Conservation (phyloP, 495 filamentous ascomycete species). For the Penicillium diatomitis region DNA sequence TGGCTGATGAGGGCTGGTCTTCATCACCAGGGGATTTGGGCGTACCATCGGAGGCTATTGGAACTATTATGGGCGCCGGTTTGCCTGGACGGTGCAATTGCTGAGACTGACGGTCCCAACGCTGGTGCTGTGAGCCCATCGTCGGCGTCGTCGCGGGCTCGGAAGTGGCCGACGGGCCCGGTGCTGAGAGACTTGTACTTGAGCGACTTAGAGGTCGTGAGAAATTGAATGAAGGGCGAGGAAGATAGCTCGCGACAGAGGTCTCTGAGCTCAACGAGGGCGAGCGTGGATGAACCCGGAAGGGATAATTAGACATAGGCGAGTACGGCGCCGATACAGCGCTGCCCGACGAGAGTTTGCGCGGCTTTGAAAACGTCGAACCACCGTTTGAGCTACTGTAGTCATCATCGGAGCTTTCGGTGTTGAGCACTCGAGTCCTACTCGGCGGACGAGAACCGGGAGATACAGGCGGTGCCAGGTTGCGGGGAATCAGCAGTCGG, state of each 20-base stretch:
- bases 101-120: constrained; percentile 3
- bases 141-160: constrained; percentile 7
- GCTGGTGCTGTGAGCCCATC: neutral
- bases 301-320: constrained; percentile 50
- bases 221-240: constrained; percentile 81
- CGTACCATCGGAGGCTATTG: constrained; percentile 16
- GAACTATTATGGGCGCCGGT: constrained; percentile 32
- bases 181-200: constrained; percentile 48
- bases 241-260: constrained; percentile 46
- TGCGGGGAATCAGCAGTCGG: constrained; percentile 35
- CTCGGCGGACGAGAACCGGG: constrained; percentile 45
- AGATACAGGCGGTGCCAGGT: constrained; percentile 48
- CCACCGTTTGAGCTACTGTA: constrained; percentile 44
- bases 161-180: constrained; percentile 20
- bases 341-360: constrained; percentile 60
- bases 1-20: constrained; percentile 38
- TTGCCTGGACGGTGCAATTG: constrained; percentile 28
- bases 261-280: constrained; percentile 76
- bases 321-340: constrained; percentile 52
- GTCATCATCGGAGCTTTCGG: constrained; percentile 59
- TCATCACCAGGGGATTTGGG: constrained; percentile 9
- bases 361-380: constrained; percentile 42
- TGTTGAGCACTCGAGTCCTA: constrained; percentile 46
- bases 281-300: constrained; percentile 52
- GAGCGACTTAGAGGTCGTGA: constrained; percentile 80